These are phyloP conservation scores for Syzygium syzygioides DNA, from an alignment of 441 rosid species.

Conservation along the genomic window DNA sequence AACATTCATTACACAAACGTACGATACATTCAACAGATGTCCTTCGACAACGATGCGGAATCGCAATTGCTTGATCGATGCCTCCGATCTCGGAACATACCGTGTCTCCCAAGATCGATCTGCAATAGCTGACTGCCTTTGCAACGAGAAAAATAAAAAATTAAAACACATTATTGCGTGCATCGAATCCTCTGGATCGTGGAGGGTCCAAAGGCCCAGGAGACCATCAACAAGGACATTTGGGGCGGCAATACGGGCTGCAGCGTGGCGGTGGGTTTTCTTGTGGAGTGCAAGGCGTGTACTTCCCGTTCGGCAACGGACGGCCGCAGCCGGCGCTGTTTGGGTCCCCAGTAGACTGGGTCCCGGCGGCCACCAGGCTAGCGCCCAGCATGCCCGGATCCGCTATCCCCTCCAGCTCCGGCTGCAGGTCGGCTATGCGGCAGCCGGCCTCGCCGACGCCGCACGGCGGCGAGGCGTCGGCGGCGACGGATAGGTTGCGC, in stretches of 20 bases:
- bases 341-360: accelerated
- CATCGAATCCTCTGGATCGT: background rate
- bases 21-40: background rate
- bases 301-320: accelerated
- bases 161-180: background rate
- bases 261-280: accelerated
- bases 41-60: background rate
- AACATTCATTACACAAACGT: background rate
- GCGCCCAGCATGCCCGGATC: background rate
- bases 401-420: background rate
- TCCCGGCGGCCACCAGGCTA: background rate
- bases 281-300: background rate
- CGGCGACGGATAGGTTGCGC: background rate
- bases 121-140: background rate
- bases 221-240: background rate
- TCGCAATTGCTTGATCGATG: background rate
- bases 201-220: background rate
- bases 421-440: background rate
- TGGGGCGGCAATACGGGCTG: accelerated
- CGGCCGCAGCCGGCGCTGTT: background rate
- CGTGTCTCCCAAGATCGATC: background rate
- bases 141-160: background rate
- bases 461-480: background rate
- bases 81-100: background rate
- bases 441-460: accelerated